phyloP scores from a whole-genome alignment of 176 grass and related monocot genomes.

The Aegilops bicornis region DNA sequence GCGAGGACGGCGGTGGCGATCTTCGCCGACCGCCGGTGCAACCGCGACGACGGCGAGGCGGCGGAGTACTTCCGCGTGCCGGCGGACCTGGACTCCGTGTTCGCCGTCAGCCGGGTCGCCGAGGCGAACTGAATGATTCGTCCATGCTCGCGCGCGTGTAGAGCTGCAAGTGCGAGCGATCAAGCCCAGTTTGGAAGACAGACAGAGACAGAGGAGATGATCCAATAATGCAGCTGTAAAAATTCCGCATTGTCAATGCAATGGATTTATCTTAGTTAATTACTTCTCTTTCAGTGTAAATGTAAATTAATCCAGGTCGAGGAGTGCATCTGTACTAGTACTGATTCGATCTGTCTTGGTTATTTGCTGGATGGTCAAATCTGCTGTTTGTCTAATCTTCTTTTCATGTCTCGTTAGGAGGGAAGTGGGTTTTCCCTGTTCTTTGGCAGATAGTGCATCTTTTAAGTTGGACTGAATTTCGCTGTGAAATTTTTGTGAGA shows the following conservation, averaged over 20 bases:
- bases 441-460: not conserved
- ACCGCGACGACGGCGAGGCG: conserved; percentile 36
- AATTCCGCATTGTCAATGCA: not conserved
- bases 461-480: not conserved
- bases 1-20: conserved; percentile 31
- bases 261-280: not conserved
- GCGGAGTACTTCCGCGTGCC: conserved; percentile 57
- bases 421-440: not conserved
- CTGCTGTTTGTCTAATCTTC: not conserved
- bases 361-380: not conserved
- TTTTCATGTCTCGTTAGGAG: not conserved
- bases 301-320: not conserved
- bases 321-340: not conserved
- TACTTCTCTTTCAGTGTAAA: not conserved
- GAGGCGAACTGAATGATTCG: conserved; percentile 17
- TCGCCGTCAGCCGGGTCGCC: conserved; percentile 26
- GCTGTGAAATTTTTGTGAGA: not conserved
- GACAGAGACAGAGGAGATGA: too few relatives aligned
- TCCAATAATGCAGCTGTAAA: conserved; percentile 36
- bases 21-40: conserved; percentile 20
- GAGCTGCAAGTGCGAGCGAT: not conserved
- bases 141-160: too few relatives aligned
- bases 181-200: not conserved
- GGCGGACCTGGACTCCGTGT: conserved; percentile 44
- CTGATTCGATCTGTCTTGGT: not conserved